Evolutionary conservation across 352 stramenopile genomes (phyloP), one percentile per base, ranked within the genome.

Genomic region (Phytophthora boehmeriae): DNA sequence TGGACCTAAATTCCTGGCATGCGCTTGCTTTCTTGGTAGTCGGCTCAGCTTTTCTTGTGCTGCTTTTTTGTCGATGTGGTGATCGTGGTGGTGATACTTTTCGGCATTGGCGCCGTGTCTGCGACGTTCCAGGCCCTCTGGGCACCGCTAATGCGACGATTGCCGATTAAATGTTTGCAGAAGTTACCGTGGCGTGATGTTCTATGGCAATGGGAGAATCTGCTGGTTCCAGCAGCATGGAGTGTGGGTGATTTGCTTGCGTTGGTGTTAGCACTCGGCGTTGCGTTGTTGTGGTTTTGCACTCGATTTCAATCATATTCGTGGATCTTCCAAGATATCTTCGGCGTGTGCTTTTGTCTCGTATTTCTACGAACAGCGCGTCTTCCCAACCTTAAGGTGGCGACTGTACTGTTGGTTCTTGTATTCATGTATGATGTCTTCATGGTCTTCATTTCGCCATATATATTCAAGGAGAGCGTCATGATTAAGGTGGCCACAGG

Each of bases 401-500:
- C 92, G 14, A 83, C 85, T 0, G 79, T 97, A 20, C 71, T 98
- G 34, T 83, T 98, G 57, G 85, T 94, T 45, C 79, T 97, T 25
- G 92, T 96, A 17, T 98, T 98, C 75, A 83, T 96, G 61, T 98
- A 98, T 72, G 94, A 98, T 71, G 90, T 98, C 38, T 98, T 98
- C 69, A 98, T 98, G 83, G 92, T 98, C 17, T 98, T 98, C 74
- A 68, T 98, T 30, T 97, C 91, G 36, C 93, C 92, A 5, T 87
- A 89, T 50, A 87, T 98, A 30, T 97, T 97, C 59, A 56, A 83
- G n/a, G 72, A 93, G 56, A 95, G 75, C 53, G 87, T 98, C 59
- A 98, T 98, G 94, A 96, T 98, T 63, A 97, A 96, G 68, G 94
- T 97, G 11, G 96, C 94, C 9, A 98, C 90, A 13, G 90, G 80